phyloP scores from a whole-genome alignment of 441 rosid genomes.

The Pelargonium hybrid region DNA sequence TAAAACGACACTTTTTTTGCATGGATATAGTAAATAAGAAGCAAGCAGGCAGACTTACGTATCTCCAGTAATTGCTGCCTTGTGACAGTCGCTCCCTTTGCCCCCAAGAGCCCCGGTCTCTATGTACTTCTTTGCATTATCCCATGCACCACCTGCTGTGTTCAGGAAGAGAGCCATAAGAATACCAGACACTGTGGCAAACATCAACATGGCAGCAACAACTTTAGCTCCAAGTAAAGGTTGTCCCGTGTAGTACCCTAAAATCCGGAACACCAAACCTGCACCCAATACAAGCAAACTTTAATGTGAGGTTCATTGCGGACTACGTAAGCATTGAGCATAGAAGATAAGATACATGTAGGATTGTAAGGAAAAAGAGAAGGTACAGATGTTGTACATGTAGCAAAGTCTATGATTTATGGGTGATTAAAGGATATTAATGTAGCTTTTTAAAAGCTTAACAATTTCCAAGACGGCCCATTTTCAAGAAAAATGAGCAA shows the following conservation, averaged over 20 bases:
- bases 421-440: too few relatives aligned
- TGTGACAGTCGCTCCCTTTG: conserved; percentile 90
- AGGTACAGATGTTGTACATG: too few relatives aligned
- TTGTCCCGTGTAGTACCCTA: conserved; percentile 84
- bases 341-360: not conserved
- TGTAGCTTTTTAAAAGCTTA: too few relatives aligned
- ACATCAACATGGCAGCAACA: conserved; percentile 87
- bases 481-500: too few relatives aligned
- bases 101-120: conserved; percentile 97
- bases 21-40: not conserved
- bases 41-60: conserved; percentile 48
- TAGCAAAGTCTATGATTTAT: too few relatives aligned
- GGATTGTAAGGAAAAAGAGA: too few relatives aligned
- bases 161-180: conserved; percentile 97
- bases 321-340: not conserved
- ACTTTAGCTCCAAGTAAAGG: conserved; percentile 96
- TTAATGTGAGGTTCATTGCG: not conserved
- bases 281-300: conserved; percentile 20
- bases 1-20: not conserved
- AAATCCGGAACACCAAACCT: conserved; percentile 73
- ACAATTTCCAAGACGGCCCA: too few relatives aligned
- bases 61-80: conserved; percentile 95
- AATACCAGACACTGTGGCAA: conserved; percentile 89
- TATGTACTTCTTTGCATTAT: conserved; percentile 87
- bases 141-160: conserved; percentile 99